Evolutionary conservation across 2,329 filamentous ascomycete genomes (phyloP).

Genomic region (Stagonosporopsis cucurbitacearum): DNA sequence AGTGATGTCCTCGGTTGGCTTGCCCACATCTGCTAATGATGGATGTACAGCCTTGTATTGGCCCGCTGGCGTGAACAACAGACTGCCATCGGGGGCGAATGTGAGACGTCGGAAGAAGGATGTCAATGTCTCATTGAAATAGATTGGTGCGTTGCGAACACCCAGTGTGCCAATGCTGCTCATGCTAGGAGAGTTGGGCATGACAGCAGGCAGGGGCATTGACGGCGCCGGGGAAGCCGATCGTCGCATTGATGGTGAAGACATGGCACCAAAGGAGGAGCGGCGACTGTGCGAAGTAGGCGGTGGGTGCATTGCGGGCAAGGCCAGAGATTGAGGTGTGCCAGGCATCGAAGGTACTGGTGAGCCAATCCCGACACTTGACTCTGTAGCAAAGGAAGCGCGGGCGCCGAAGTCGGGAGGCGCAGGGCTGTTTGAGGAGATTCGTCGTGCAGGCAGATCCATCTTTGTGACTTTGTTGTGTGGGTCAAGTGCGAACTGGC

Average conservation of each 20-base stretch:
- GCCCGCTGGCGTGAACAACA: conserved; percentile 91
- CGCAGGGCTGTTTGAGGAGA: conserved; percentile 90
- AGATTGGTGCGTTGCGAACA: conserved; percentile 84
- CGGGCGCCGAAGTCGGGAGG: conserved; percentile 80
- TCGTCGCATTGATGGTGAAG: conserved; percentile 76
- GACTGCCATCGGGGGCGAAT: conserved; percentile 92
- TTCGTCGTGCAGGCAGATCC: conserved; percentile 88
- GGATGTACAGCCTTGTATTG: conserved; percentile 86
- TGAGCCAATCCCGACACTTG: conserved; percentile 68
- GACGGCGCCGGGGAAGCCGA: conserved; percentile 94
- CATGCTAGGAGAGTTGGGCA: conserved; percentile 90
- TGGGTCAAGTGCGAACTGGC: conserved; percentile 83
- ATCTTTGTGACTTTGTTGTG: conserved; percentile 86
- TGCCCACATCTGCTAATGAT: conserved; percentile 70
- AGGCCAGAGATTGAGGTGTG: conserved; percentile 84
- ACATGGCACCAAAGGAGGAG: conserved; percentile 78
- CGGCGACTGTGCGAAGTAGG: conserved; percentile 88
- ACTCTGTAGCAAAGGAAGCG: conserved; percentile 65
- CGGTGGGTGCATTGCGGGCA: conserved; percentile 92
- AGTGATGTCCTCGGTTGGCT: conserved; percentile 81
- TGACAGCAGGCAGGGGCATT: conserved; percentile 91
- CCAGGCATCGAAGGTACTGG: conserved; percentile 90
- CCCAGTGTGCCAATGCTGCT: conserved; percentile 54
- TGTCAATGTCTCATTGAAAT: conserved; percentile 94
- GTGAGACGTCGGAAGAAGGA: conserved; percentile 95